These are phyloP conservation scores for Coprinopsis strossmayeri DNA, from an alignment of 768 basidiomycete genomes.

Conservation along the genomic window DNA sequence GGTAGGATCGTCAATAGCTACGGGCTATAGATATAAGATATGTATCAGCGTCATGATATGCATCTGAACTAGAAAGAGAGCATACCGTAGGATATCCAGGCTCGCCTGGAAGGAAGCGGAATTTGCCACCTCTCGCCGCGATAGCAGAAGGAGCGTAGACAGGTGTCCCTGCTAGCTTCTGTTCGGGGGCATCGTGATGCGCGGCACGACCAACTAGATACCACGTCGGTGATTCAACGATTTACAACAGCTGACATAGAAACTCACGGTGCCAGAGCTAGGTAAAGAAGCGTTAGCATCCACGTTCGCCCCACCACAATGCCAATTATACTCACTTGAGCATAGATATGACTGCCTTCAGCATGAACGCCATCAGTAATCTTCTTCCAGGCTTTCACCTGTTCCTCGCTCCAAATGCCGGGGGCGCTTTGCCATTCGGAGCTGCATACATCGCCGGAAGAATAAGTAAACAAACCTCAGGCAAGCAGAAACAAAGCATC, in stretches of 20 bases:
- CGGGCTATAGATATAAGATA: too few species aligned
- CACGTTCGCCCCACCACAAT: background rate
- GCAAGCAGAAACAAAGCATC: background rate
- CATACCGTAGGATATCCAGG: conserved; percentile 35
- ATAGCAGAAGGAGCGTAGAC: conserved; percentile 41
- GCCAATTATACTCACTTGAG: conserved; percentile 21
- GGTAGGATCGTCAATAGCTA: conserved; percentile 34
- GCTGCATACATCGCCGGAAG: conserved; percentile 16
- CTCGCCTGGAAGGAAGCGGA: conserved; percentile 28
- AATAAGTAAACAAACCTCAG: background rate
- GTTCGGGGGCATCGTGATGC: conserved; percentile 32
- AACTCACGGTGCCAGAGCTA: conserved; percentile 30
- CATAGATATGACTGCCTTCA: conserved; percentile 29
- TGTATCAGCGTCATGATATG: too few species aligned
- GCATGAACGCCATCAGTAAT: conserved; percentile 33
- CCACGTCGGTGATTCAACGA: background rate
- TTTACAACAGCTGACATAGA: too few species aligned
- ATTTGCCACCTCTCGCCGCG: conserved; percentile 33
- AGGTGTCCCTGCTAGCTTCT: conserved; percentile 30
- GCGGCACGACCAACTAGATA: conserved; percentile 26
- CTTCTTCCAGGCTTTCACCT: conserved; percentile 29
- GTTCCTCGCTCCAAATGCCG: conserved; percentile 32
- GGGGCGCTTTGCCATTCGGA: conserved; percentile 32
- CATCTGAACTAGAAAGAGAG: too few species aligned
- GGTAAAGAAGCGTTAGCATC: background rate